phyloP scores from a whole-genome alignment of 768 basidiomycete species.

The Boletus reticuloceps region DNA sequence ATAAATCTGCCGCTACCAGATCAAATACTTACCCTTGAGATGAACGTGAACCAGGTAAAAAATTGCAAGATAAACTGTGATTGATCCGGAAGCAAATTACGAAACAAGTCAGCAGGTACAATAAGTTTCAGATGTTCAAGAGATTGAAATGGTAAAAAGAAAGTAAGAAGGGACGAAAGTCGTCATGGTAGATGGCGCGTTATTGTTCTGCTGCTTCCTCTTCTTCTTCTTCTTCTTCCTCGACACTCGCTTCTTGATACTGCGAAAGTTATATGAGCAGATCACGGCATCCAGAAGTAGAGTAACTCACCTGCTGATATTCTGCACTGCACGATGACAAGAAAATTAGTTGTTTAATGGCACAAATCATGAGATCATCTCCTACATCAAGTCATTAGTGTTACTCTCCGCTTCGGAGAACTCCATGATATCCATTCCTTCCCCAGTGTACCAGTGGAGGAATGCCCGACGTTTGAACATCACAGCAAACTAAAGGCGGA shows the following conservation, averaged over 20 bases:
- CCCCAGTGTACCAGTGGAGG: constrained; percentile 88
- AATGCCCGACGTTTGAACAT: constrained; percentile 89
- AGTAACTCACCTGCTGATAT: constrained; percentile 71
- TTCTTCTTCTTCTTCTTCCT: constrained; percentile 35
- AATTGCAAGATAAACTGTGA: background rate
- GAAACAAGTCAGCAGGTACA: constrained; percentile 16
- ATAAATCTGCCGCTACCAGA: too few species aligned
- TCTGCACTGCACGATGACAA: constrained; percentile 58
- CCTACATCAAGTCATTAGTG: constrained; percentile 75
- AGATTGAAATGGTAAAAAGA: background rate
- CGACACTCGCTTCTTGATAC: constrained; percentile 58
- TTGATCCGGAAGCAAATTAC: constrained; percentile 20
- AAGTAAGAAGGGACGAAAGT: background rate
- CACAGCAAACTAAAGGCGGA: constrained; percentile 51
- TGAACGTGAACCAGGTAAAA: too few species aligned
- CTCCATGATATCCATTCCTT: constrained; percentile 85
- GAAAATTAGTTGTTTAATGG: constrained; percentile 4
- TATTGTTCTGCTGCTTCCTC: constrained; percentile 31
- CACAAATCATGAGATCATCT: constrained; percentile 8
- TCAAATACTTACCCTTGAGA: too few species aligned
- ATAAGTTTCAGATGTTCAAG: constrained; percentile 4
- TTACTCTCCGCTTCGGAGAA: constrained; percentile 90
- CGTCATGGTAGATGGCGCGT: background rate
- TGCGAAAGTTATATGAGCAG: constrained; percentile 20
- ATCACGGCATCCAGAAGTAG: background rate